Conservation (phyloP, 345 rosid genomes). For the Atalantia buxifolia region DNA sequence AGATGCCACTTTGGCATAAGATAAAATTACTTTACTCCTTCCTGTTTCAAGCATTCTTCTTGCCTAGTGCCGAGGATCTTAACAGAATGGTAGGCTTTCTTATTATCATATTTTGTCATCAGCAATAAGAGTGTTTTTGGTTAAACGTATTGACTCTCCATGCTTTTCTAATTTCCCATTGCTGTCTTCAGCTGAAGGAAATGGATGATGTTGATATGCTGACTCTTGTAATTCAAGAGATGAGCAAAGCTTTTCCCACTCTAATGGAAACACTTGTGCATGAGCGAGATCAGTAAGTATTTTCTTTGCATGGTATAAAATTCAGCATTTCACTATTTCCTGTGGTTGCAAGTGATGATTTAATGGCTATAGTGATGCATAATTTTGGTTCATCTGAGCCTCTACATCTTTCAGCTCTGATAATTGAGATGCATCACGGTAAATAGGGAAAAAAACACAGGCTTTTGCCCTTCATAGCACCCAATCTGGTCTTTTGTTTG, state of each 20-base stretch:
- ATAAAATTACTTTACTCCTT: slow-evolving; percentile 61
- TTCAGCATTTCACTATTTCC: neutral
- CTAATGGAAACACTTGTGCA: slow-evolving; percentile 91
- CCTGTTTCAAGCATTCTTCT: slow-evolving; percentile 73
- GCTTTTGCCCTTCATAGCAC: neutral
- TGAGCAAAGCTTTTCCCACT: slow-evolving; percentile 96
- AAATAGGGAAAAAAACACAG: neutral
- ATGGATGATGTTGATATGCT: slow-evolving; percentile 93
- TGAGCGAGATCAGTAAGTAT: slow-evolving; percentile 94
- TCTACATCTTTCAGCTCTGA: neutral
- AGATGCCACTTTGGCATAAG: slow-evolving; percentile 93
- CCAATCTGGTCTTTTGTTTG: neutral
- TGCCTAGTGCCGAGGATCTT: slow-evolving; percentile 73
- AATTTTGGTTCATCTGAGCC: neutral
- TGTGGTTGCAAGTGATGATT: neutral
- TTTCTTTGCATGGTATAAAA: slow-evolving; percentile 10
- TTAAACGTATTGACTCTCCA: neutral
- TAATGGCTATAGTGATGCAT: neutral
- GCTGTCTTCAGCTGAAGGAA: slow-evolving; percentile 66
- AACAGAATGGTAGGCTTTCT: slow-evolving; percentile 64
- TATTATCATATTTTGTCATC: neutral
- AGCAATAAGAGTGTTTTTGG: neutral
- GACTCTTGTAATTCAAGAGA: slow-evolving; percentile 95
- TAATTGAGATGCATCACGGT: neutral
- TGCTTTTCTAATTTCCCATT: slow-evolving; percentile 12